Conservation (phyloP, 2,329 filamentous ascomycete genomes). For the Rachicladosporium sp. region DNA sequence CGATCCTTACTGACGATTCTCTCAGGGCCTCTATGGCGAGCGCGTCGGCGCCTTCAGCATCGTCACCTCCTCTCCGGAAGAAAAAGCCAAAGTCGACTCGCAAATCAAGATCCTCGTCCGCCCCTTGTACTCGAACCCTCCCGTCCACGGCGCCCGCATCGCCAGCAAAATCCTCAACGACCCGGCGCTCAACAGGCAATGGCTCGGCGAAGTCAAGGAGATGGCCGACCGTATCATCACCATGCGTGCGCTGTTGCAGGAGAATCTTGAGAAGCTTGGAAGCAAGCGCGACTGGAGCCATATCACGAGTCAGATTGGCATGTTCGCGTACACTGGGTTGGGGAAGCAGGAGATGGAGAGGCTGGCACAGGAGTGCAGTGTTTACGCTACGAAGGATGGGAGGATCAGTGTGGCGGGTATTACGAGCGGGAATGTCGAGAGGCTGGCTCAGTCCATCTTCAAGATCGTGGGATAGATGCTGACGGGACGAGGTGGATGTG, state of each 20-base stretch:
- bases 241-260: constrained; percentile 89
- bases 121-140: constrained; percentile 95
- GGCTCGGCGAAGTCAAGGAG: constrained; percentile 90
- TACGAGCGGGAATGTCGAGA: constrained; percentile 64
- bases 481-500: no score
- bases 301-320: constrained; percentile 96
- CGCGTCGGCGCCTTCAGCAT: constrained; percentile 95
- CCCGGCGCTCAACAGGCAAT: constrained; percentile 74
- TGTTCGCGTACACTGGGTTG: constrained; percentile 97
- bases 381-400: constrained; percentile 91
- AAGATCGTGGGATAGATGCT: no score
- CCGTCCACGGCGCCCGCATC: constrained; percentile 89
- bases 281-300: constrained; percentile 98
- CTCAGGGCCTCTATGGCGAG: constrained; percentile 88
- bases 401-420: constrained; percentile 79
- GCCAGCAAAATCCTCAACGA: constrained; percentile 86
- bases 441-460: constrained; percentile 75
- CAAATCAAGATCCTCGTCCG: constrained; percentile 98
- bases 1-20: constrained; percentile 6
- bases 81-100: constrained; percentile 91
- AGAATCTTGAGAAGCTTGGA: constrained; percentile 87
- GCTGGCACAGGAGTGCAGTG: constrained; percentile 88
- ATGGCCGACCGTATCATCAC: constrained; percentile 99
- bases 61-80: constrained; percentile 69
- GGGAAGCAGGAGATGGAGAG: constrained; percentile 81